Evolutionary conservation across 1,284 basidiomycete species (phyloP).

Genomic region (Abortiporus biennis): DNA sequence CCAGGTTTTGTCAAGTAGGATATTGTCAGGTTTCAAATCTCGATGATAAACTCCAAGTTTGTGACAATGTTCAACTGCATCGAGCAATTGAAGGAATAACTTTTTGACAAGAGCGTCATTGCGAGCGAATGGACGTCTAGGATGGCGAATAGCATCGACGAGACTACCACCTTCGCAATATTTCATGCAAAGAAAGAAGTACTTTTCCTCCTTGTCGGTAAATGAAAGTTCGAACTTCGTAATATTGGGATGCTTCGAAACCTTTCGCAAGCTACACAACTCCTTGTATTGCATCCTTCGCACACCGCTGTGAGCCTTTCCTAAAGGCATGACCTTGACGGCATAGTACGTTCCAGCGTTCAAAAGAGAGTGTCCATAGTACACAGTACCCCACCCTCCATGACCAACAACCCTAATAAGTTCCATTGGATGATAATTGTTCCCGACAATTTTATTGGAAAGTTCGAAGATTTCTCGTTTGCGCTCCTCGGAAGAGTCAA

Average conservation of each 20-base stretch:
- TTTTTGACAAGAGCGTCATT: slow-evolving; percentile 20
- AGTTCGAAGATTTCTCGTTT: slow-evolving; percentile 17
- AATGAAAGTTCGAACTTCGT: too few species aligned
- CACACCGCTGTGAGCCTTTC: not conserved
- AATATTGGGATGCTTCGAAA: slow-evolving; percentile 49
- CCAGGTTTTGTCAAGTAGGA: slow-evolving; percentile 45
- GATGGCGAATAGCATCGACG: too few species aligned
- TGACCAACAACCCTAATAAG: slow-evolving; percentile 49
- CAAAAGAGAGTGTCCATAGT: slow-evolving; percentile 27
- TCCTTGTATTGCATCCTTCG: slow-evolving; percentile 16
- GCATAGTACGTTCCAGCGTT: slow-evolving; percentile 23
- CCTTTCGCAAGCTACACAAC: slow-evolving; percentile 38
- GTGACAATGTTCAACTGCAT: slow-evolving; percentile 60
- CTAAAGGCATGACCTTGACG: slow-evolving; percentile 18
- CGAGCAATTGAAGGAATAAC: slow-evolving; percentile 55
- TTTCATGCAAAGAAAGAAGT: too few species aligned
- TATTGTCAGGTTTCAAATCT: slow-evolving; percentile 74
- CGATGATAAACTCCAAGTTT: slow-evolving; percentile 57
- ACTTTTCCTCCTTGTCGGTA: too few species aligned
- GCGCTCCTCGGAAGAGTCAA: too few species aligned
- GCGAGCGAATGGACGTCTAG: too few species aligned
- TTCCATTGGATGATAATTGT: slow-evolving; percentile 30
- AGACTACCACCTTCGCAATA: slow-evolving; percentile 1
- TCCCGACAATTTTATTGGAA: slow-evolving; percentile 13
- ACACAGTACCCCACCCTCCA: slow-evolving; percentile 62